Percentiles rank a stretch among this genome's conserved stretches.
Conservation (phyloP, 1,284 basidiomycete species). For the Fomes fomentarius region DNA sequence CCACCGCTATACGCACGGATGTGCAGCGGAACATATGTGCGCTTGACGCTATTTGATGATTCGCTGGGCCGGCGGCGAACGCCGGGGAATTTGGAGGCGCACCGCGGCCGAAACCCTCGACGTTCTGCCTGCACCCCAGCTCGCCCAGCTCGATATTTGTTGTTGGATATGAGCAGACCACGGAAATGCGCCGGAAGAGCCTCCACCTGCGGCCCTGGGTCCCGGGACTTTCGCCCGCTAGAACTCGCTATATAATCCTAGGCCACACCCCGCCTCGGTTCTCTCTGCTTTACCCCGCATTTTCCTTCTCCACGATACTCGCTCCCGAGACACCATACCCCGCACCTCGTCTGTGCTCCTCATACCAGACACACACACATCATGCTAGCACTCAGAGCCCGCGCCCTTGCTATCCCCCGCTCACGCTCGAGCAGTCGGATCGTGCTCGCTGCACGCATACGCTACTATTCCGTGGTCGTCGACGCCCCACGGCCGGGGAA, state of each 20-base stretch:
- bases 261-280: neutral
- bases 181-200: constrained; percentile 16
- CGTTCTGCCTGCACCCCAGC: neutral
- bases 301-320: constrained; percentile 1
- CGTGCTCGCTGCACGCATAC: constrained; percentile 24
- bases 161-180: neutral
- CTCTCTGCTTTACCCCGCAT: constrained; percentile 17
- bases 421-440: constrained; percentile 25
- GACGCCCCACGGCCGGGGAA: constrained; percentile 45
- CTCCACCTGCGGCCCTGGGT: neutral
- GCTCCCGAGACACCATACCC: constrained; percentile 15
- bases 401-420: constrained; percentile 27
- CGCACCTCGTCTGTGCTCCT: neutral
- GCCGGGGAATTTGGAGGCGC: neutral
- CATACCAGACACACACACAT: constrained; percentile 1
- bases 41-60: neutral
- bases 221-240: neutral
- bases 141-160: neutral
- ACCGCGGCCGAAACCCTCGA: neutral
- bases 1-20: no score
- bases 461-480: constrained; percentile 35
- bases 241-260: neutral
- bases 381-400: constrained; percentile 32
- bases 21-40: no score
- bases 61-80: neutral